Evolutionary conservation across 352 stramenopile genomes (phyloP), one percentile per base, ranked within the genome.

Genomic region (Pythium apleroticum): DNA sequence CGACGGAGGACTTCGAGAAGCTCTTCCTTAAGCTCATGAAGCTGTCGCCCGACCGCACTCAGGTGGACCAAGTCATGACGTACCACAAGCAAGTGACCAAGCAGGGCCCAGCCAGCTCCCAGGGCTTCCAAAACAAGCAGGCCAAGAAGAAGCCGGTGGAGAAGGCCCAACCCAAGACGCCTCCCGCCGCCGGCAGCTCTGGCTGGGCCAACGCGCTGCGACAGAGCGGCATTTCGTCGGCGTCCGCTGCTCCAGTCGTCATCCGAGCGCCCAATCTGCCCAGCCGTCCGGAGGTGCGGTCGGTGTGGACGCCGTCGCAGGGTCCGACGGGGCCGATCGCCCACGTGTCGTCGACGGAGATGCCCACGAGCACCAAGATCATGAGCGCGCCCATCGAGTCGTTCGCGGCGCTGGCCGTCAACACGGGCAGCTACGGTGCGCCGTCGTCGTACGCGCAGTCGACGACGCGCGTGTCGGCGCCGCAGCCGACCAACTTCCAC

Each of bases 21-120:
- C 75, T 93, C 24, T 93, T 95, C n/a, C 39, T 93, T 10, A 81
- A 78, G 52, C 71, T 95, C 19, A 93, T 95, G 83, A 74, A 76
- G 28, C 52, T 93, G 14, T 90, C 79, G 6, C 84, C 84, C 1
- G 81, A 93, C 54, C 76, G 76, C 41, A 65, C 80, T 25, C 84
- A 91, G 57, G 76, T 91, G 10, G 72, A 87, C 45, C 71, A 76
- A 41, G 86, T 93, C 46, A 79, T 90, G 54, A 62, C 64, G 48
- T 78, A 87, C 61, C 84, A 93, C 59, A 81, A 81, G 33, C 71
- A 88, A 25, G 39, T 77, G 11, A 78, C 54, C 11, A 85, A 83
- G 60, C 72, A 77, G 7, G 58, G 65, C 4, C 68, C 70, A n/a
- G 46, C 68, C 9, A 50, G n/a, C 8, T 28, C 43, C 5, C 60